Evolutionary conservation across 2,329 filamentous ascomycete genomes (phyloP), one percentile per base, ranked within the genome.

Genomic region (Aspergillus novofumigatus): DNA sequence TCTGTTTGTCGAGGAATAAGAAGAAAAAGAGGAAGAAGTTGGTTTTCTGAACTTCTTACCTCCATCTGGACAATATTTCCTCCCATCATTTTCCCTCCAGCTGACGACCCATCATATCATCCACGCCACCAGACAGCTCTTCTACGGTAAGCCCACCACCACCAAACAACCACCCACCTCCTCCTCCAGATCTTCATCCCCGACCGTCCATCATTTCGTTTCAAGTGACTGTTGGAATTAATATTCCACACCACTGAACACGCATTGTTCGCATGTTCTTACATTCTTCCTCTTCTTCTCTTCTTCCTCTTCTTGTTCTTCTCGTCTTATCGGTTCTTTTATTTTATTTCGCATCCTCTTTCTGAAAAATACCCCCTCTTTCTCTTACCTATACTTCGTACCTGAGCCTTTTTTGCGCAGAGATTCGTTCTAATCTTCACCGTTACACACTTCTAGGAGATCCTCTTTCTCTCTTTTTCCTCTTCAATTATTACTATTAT

Each of bases 21-120:
- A 9, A 10, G 41, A 21, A 23, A 42, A 38, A 38, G 14, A 38
- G 32, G 9, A 20, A 9, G 41, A 44, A 44, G 41, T 21, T 10
- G 41, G 29, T 52, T 11, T 20, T 42, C 38, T 29, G 32, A 38
- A 28, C 7, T 55, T 72, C 67, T 53, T 72, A 72, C 54, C 68
- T 67, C 52, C 60, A 57, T 49, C 60, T 61, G 57, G 68, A 61
- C 45, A 63, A 65, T 51, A 67, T 60, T 61, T 56, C 65, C 62
- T 53, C 61, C 63, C 49, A 67, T 2, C 71, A 29, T 67, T 23
- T 68, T 67, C 70, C 51, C 48, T 55, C 51, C 59, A 54, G 54
- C 50, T 60, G 49, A 59, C 54, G 49, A 42, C 49, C 50, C 41
- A 21, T 44, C 41, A 44, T 44, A 44, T 58, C 66, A 62, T 56